A percentile compares a stretch with the other conserved stretches of the same genome.
These are phyloP conservation scores for Ogataea paradorogensis DNA, from an alignment of 805 yeast species.

Conservation along the genomic window DNA sequence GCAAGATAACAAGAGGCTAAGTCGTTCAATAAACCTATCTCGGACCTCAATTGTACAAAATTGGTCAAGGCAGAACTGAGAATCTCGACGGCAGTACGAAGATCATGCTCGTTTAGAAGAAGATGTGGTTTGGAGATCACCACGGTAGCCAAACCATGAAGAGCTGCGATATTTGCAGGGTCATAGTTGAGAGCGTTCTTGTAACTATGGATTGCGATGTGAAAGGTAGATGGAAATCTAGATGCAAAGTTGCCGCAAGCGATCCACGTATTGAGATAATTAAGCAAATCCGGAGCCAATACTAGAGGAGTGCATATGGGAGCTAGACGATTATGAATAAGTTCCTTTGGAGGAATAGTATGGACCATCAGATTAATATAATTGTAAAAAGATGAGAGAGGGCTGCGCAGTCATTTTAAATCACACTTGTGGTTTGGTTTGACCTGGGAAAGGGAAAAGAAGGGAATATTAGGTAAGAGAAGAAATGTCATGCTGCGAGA, in stretches of 20 bases:
- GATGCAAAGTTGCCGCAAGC: conserved; percentile 46
- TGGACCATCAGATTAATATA: neutral
- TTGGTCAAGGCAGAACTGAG: conserved; percentile 38
- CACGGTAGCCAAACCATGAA: conserved; percentile 42
- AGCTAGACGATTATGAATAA: neutral
- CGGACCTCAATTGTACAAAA: conserved; percentile 38
- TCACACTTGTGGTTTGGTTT: neutral
- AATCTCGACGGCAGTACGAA: conserved; percentile 39
- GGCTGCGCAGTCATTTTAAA: neutral
- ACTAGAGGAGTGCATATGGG: neutral
- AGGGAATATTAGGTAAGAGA: conserved; percentile 3
- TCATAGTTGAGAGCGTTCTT: conserved; percentile 43
- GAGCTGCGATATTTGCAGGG: conserved; percentile 39
- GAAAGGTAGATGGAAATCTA: conserved; percentile 35
- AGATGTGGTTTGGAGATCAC: conserved; percentile 28
- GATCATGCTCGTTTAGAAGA: conserved; percentile 26
- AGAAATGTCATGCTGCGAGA: conserved; percentile 8
- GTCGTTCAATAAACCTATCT: conserved; percentile 44
- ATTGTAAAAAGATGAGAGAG: neutral
- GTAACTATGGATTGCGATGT: conserved; percentile 42
- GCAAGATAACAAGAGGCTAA: conserved; percentile 50
- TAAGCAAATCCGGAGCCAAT: conserved; percentile 3
- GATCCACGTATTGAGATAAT: conserved; percentile 38
- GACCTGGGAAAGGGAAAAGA: neutral
- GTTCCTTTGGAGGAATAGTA: neutral